phyloP scores from a whole-genome alignment of 2,329 filamentous ascomycete species.

The Pseudocercospora eumusae region DNA sequence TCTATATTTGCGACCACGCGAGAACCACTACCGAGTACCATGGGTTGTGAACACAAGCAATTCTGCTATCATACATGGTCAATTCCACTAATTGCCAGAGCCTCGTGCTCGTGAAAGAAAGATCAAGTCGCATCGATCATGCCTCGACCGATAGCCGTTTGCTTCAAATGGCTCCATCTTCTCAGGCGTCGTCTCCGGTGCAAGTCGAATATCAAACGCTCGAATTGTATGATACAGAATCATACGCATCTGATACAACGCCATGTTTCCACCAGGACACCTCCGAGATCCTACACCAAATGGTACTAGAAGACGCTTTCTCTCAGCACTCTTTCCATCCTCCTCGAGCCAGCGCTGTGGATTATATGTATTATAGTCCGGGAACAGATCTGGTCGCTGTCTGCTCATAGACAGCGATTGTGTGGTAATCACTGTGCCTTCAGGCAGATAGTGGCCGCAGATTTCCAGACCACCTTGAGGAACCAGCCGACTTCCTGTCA shows the following conservation, averaged over 20 bases:
- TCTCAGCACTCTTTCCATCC: background rate
- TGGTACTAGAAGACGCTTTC: background rate
- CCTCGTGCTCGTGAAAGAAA: background rate
- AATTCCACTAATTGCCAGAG: too few species aligned
- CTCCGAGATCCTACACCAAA: slow-evolving; percentile 1
- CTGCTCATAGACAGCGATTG: background rate
- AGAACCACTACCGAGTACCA: background rate
- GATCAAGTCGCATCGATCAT: slow-evolving; percentile 2
- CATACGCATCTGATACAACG: slow-evolving; percentile 11
- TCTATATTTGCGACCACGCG: background rate
- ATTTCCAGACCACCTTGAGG: background rate
- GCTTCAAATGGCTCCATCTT: slow-evolving; percentile 3
- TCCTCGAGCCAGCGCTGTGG: background rate
- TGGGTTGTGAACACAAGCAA: too few species aligned
- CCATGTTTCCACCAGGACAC: slow-evolving; percentile 10
- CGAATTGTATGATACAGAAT: slow-evolving; percentile 6
- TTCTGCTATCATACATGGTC: too few species aligned
- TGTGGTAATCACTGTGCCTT: slow-evolving; percentile 2
- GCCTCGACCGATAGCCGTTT: background rate
- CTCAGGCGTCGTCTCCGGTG: slow-evolving; percentile 6
- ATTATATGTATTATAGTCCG: background rate
- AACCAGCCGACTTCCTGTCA: background rate
- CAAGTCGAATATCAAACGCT: slow-evolving; percentile 6
- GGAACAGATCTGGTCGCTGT: background rate
- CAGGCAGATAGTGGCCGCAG: background rate